A percentile compares a stretch with the other conserved stretches of the same genome.
These are phyloP conservation scores for Epichloe typhina DNA, from an alignment of 2,329 filamentous ascomycete genomes.

Conservation along the genomic window DNA sequence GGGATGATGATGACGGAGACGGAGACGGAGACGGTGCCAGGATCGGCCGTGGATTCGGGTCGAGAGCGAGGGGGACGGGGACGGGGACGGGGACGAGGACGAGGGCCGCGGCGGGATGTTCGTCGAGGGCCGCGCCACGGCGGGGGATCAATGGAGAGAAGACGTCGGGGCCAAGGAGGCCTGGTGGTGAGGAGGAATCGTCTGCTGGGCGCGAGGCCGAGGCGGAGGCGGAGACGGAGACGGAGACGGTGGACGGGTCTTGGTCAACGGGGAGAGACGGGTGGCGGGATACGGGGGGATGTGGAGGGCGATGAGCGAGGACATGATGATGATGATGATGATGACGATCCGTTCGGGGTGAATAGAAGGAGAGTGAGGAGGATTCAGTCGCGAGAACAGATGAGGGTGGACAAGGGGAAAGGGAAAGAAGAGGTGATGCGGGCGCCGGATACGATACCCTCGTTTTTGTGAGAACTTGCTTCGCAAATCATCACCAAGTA, in stretches of 20 bases:
- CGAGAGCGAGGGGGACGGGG: neutral
- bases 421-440: neutral
- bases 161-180: no score
- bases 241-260: neutral
- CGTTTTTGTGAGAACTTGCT: constrained; percentile 18
- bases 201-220: neutral
- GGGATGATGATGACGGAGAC: constrained; percentile 14
- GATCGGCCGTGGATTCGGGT: constrained; percentile 11
- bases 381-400: constrained; percentile 17
- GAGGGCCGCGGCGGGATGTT: no score
- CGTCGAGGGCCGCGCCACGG: no score
- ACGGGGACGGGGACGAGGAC: no score
- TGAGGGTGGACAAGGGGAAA: constrained; percentile 3
- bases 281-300: neutral
- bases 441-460: constrained; percentile 21
- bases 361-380: constrained; percentile 17
- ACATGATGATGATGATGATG: constrained; percentile 8
- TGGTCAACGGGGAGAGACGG: neutral
- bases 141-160: no score
- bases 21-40: constrained; percentile 8
- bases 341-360: constrained; percentile 24
- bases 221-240: no score
- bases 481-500: no score
- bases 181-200: neutral
- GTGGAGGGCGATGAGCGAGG: neutral